These are phyloP conservation scores for Zymoseptoria tritici DNA, from an alignment of 2,329 filamentous ascomycete species.

Conservation along the genomic window DNA sequence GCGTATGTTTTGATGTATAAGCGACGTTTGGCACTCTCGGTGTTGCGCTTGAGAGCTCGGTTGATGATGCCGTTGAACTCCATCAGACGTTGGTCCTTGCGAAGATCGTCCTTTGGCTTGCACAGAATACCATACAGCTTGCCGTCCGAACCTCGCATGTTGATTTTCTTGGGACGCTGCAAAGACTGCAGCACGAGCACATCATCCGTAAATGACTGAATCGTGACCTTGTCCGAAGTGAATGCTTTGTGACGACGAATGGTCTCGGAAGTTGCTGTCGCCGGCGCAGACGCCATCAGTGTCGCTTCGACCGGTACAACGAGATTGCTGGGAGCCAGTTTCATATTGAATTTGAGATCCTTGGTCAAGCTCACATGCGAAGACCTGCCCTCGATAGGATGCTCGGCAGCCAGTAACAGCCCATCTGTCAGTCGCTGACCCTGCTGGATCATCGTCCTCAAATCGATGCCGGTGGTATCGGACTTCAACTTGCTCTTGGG, in stretches of 20 bases:
- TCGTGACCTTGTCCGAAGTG: constrained; percentile 75
- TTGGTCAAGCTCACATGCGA: constrained; percentile 66
- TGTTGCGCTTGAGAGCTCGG: constrained; percentile 80
- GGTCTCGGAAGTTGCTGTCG: constrained; percentile 60
- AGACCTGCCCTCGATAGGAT: constrained; percentile 64
- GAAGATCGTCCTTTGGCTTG: constrained; percentile 95
- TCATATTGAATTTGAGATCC: constrained; percentile 78
- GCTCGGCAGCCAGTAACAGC: constrained; percentile 71
- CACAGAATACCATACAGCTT: constrained; percentile 82
- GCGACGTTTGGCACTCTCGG: constrained; percentile 80
- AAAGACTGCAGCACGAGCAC: constrained; percentile 85
- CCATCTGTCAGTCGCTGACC: constrained; percentile 80
- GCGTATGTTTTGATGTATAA: constrained; percentile 96
- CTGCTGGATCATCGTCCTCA: constrained; percentile 64
- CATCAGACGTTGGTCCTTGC: constrained; percentile 97
- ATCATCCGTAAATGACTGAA: constrained; percentile 73
- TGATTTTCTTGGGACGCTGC: constrained; percentile 85
- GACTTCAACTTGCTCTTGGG: constrained; percentile 49
- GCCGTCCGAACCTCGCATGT: constrained; percentile 80
- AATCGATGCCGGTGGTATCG: constrained; percentile 49
- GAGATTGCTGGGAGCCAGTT: constrained; percentile 69
- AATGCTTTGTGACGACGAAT: constrained; percentile 74
- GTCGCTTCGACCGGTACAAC: constrained; percentile 85
- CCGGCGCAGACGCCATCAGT: constrained; percentile 72
- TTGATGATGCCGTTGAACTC: constrained; percentile 99